Percentiles rank a stretch among this genome's conserved stretches.
These are phyloP conservation scores for Spathaspora sp. DNA, from an alignment of 805 yeast genomes.

Conservation along the genomic window DNA sequence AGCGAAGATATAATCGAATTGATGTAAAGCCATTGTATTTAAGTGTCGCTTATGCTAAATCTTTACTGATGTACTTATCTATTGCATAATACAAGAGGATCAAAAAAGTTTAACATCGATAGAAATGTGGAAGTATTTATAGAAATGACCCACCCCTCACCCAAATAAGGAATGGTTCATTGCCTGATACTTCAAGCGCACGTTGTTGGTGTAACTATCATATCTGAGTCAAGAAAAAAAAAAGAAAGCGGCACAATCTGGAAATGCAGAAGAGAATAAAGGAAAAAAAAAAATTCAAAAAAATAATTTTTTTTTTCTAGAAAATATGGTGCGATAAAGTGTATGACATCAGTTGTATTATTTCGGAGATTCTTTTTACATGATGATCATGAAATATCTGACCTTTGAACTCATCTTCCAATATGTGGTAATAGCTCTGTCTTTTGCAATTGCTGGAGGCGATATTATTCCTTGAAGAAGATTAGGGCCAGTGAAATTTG, in stretches of 20 bases:
- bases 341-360: no score
- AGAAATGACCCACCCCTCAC: not conserved
- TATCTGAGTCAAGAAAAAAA: not conserved
- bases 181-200: not conserved
- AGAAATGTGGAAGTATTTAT: not conserved
- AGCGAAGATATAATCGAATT: slow-evolving; percentile 70
- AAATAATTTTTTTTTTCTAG: no score
- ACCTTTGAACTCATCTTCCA: no score
- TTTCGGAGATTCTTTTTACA: no score
- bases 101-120: not conserved
- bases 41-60: not conserved
- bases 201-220: not conserved
- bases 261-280: not conserved
- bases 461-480: not conserved
- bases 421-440: no score
- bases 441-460: not conserved
- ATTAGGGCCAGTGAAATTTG: not conserved
- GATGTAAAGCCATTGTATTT: slow-evolving; percentile 37
- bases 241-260: not conserved
- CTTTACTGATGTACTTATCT: no score
- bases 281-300: no score
- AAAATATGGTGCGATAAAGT: no score
- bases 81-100: not conserved
- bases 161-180: no score
- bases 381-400: no score